Evolutionary conservation across 148 eudicot species (phyloP), one percentile per base, ranked within the genome.

Genomic region (Heliamphora exappendiculata): DNA sequence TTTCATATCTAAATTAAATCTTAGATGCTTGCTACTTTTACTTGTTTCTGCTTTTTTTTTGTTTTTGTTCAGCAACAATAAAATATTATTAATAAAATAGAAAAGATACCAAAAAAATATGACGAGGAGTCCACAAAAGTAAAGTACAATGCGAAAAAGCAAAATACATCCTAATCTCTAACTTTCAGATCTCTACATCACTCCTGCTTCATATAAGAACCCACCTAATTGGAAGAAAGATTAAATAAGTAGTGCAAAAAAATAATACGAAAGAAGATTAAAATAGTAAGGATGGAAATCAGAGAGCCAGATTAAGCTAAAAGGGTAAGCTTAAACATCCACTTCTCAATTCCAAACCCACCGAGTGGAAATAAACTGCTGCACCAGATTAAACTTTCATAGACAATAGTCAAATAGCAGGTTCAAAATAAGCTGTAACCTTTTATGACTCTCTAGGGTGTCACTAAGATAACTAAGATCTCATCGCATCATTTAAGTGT

Each of bases 1-100:
- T 95, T 64, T 71, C 50, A 42, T 63, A 22, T 39, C 47, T 73
- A 29, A 62, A 29, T 13, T 39, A 55, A 16, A 20, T 2, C 57
- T 16, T 36, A 78, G 49, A 63, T 78, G 28, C 70, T 49, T 72
- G 59, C 39, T 55, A 72, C 31, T 72, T 62, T 72, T 74, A 62
- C 71, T 72, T 62, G 70, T 45, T 45, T 68, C 50, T n/a, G n/a
- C n/a, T n/a, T n/a, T n/a, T n/a, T n/a, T n/a, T n/a, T n/a, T n/a
- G n/a, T n/a, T n/a, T n/a, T n/a, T n/a, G n/a, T n/a, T n/a, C n/a
- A n/a, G n/a, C n/a, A n/a, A n/a, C n/a, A n/a, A n/a, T n/a, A n/a
- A n/a, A n/a, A n/a, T n/a, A n/a, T n/a, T n/a, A n/a, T n/a, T n/a
- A n/a, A n/a, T n/a, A n/a, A n/a, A n/a, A n/a, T n/a, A n/a, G n/a